Conservation (phyloP, 1,284 basidiomycete genomes). For the Ceratobasidium sp. region DNA sequence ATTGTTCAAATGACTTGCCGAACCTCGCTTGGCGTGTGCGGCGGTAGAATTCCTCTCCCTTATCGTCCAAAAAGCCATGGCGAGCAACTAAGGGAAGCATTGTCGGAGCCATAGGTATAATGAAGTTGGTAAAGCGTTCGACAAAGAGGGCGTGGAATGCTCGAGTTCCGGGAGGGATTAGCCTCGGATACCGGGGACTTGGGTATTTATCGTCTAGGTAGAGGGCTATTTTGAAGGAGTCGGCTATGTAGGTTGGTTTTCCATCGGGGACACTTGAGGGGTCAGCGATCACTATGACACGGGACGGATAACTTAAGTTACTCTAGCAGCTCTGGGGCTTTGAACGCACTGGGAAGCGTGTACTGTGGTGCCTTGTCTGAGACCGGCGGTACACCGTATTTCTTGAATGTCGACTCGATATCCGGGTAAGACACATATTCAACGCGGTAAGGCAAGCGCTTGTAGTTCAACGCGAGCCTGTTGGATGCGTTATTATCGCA, state of each 20-base stretch:
- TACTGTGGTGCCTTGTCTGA: constrained; percentile 45
- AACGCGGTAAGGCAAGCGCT: constrained; percentile 51
- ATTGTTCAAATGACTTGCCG: constrained; percentile 19
- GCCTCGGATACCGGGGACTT: not conserved
- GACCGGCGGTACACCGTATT: constrained; percentile 54
- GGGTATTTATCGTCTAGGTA: constrained; percentile 48
- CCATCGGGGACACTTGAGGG: constrained; percentile 34
- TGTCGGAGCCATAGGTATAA: constrained; percentile 10
- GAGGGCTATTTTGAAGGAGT: constrained; percentile 47
- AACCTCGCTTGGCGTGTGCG: constrained; percentile 17
- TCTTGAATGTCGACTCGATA: constrained; percentile 48
- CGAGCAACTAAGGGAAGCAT: constrained; percentile 34
- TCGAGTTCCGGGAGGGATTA: constrained; percentile 44
- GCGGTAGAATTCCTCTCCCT: constrained; percentile 27
- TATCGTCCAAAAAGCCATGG: constrained; percentile 46
- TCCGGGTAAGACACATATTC: constrained; percentile 51
- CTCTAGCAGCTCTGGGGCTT: not conserved
- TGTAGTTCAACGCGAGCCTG: constrained; percentile 51
- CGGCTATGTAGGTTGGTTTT: constrained; percentile 42
- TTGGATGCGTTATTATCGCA: not conserved
- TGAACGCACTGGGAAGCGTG: constrained; percentile 41
- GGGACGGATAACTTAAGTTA: not conserved
- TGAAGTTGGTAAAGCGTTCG: constrained; percentile 5
- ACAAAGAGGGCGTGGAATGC: constrained; percentile 45
- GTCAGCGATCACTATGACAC: constrained; percentile 42